Conservation (phyloP, 2,329 filamentous ascomycete genomes). For the Colletotrichum simmondsii region DNA sequence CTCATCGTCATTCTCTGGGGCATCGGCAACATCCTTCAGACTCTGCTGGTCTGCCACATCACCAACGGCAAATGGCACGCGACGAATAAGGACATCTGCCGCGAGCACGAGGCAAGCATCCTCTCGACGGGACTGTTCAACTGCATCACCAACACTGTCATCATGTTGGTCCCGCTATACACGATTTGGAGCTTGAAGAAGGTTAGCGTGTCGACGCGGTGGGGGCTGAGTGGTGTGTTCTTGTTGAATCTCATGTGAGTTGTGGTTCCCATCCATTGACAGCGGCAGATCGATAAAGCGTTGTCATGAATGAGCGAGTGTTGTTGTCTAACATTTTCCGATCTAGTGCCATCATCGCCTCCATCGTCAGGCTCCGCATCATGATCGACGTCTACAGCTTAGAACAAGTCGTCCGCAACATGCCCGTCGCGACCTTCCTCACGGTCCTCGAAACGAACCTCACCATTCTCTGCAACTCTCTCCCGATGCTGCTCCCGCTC, state of each 20-base stretch:
- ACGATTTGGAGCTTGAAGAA: constrained; percentile 49
- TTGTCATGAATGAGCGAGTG: neutral
- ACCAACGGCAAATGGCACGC: constrained; percentile 28
- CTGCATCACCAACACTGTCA: constrained; percentile 50
- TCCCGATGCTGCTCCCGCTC: constrained; percentile 36
- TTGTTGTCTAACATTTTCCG: neutral
- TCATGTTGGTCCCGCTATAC: constrained; percentile 49
- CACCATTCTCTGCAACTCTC: constrained; percentile 38
- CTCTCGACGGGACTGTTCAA: constrained; percentile 52
- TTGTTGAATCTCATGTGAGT: constrained; percentile 42
- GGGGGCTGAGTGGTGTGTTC: constrained; percentile 42
- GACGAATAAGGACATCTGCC: constrained; percentile 45
- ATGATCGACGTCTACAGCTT: constrained; percentile 39
- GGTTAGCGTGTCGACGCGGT: constrained; percentile 40
- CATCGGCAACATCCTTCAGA: constrained; percentile 38
- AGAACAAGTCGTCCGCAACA: constrained; percentile 37
- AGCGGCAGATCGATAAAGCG: neutral
- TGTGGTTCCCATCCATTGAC: neutral
- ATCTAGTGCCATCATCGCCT: constrained; percentile 38
- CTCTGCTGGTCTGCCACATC: constrained; percentile 41
- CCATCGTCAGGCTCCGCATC: constrained; percentile 37
- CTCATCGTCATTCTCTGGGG: constrained; percentile 41
- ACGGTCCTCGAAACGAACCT: constrained; percentile 37
- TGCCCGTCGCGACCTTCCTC: constrained; percentile 40
- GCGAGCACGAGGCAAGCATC: constrained; percentile 49